Evolutionary conservation across 2,329 filamentous ascomycete genomes (phyloP).

Genomic region (Triangularia verruculosa): DNA sequence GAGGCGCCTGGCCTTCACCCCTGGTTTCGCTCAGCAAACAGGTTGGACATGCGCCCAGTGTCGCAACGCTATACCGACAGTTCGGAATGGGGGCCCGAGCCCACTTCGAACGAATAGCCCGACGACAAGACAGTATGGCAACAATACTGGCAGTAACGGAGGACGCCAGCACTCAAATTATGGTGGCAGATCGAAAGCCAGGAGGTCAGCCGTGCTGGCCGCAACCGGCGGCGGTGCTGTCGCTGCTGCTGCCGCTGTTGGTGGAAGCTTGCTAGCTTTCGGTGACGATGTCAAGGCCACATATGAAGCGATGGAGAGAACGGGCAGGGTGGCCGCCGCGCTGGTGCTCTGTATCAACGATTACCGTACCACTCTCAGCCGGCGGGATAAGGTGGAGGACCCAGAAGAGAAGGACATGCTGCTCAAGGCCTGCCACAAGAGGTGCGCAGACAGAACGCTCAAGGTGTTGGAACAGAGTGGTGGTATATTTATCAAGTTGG

Average conservation of each 20-base stretch:
- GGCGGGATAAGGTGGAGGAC: conserved; percentile 59
- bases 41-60: conserved; percentile 31
- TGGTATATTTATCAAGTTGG: conserved; percentile 97
- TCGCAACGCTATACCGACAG: conserved; percentile 21
- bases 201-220: conserved; percentile 41
- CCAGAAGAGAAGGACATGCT: conserved; percentile 62
- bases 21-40: not conserved
- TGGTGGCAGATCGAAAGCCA: conserved; percentile 14
- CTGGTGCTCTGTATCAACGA: conserved; percentile 84
- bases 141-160: not conserved
- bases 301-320: conserved; percentile 72
- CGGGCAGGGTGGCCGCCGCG: conserved; percentile 72
- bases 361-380: conserved; percentile 81
- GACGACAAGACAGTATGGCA: conserved; percentile 23
- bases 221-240: conserved; percentile 48
- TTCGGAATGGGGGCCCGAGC: conserved; percentile 1
- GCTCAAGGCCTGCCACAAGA: conserved; percentile 81
- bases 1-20: conserved; percentile 14
- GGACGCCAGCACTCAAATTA: conserved; percentile 8
- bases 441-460: conserved; percentile 86
- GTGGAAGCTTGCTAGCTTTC: conserved; percentile 34
- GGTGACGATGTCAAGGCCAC: conserved; percentile 70
- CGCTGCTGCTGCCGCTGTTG: conserved; percentile 34
- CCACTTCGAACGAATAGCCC: conserved; percentile 11
- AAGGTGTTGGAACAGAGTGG: conserved; percentile 91